Percentiles rank a stretch among this genome's conserved stretches.
Evolutionary conservation across 1,139 yeast species (phyloP).

Genomic region (Kazachstania sp.): DNA sequence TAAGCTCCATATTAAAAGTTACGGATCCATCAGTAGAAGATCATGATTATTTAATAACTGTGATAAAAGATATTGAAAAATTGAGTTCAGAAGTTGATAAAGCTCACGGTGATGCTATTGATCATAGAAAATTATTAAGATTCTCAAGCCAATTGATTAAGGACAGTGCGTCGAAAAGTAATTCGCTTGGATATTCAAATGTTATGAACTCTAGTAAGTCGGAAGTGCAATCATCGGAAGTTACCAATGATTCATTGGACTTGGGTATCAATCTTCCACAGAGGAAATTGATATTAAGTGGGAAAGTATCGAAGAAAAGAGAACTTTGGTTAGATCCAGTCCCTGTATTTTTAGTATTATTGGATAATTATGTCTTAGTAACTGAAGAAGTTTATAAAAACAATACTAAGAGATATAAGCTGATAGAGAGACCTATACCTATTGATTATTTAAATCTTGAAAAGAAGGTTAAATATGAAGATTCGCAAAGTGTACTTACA

Average conservation of each 20-base stretch:
- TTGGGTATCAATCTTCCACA: constrained; percentile 48
- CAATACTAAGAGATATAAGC: constrained; percentile 32
- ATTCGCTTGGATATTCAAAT: constrained; percentile 27
- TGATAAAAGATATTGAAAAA: constrained; percentile 42
- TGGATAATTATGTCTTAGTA: constrained; percentile 66
- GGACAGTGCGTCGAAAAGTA: constrained; percentile 34
- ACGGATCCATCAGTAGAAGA: constrained; percentile 50
- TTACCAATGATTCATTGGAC: constrained; percentile 31
- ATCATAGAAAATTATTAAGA: constrained; percentile 40
- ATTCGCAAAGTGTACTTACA: constrained; percentile 6
- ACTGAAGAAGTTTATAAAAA: constrained; percentile 40
- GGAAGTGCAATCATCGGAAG: constrained; percentile 14
- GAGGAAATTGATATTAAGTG: constrained; percentile 52
- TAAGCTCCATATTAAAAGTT: constrained; percentile 48
- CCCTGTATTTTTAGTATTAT: constrained; percentile 46
- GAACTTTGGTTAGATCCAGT: constrained; percentile 49
- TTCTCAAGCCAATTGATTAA: constrained; percentile 44
- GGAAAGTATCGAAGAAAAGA: constrained; percentile 54
- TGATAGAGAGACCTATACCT: constrained; percentile 53
- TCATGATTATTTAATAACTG: constrained; percentile 43
- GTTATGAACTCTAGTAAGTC: constrained; percentile 11
- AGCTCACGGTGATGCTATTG: constrained; percentile 49
- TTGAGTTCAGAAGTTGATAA: constrained; percentile 44
- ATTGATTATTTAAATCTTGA: constrained; percentile 51
- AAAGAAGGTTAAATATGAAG: constrained; percentile 17